A percentile compares a stretch with the other conserved stretches of the same genome.
Conservation (phyloP, 2,329 filamentous ascomycete genomes). For the Aureobasidium zeae region DNA sequence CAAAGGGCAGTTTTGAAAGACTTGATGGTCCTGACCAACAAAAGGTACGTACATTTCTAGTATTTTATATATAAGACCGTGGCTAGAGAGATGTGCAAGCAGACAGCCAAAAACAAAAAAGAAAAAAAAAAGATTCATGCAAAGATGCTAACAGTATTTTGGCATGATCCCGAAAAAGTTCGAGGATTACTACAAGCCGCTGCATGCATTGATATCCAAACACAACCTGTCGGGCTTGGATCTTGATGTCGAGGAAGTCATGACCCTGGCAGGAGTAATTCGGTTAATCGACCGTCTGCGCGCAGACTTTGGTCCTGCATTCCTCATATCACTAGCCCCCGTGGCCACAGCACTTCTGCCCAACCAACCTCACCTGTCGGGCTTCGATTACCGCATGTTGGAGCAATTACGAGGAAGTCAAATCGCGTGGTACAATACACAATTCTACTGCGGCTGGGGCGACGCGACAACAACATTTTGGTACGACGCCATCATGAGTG, state of each 20-base stretch:
- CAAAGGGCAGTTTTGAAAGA: conserved; percentile 59
- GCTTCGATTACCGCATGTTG: conserved; percentile 69
- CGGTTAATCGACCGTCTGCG: conserved; percentile 41
- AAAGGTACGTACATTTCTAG: conserved; percentile 7
- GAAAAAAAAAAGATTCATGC: no score
- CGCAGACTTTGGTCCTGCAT: conserved; percentile 57
- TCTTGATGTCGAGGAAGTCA: conserved; percentile 70
- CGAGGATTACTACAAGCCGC: conserved; percentile 62
- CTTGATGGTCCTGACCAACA: conserved; percentile 49
- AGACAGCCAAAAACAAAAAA: no score
- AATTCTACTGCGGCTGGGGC: conserved; percentile 91
- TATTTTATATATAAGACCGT: neutral
- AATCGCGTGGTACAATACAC: conserved; percentile 79
- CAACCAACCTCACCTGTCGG: conserved; percentile 55
- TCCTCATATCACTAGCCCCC: conserved; percentile 73
- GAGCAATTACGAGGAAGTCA: conserved; percentile 56
- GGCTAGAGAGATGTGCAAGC: no score
- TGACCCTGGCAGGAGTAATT: conserved; percentile 55
- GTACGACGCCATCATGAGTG: conserved; percentile 46
- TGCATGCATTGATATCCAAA: conserved; percentile 54
- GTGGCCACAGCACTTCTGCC: conserved; percentile 65
- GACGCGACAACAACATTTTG: conserved; percentile 45
- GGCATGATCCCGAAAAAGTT: conserved; percentile 48
- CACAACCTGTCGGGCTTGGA: conserved; percentile 61
- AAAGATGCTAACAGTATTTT: no score